Evolutionary conservation across 768 basidiomycete species (phyloP), one percentile per base, ranked within the genome.

Genomic region (Pulveroboletus frians): DNA sequence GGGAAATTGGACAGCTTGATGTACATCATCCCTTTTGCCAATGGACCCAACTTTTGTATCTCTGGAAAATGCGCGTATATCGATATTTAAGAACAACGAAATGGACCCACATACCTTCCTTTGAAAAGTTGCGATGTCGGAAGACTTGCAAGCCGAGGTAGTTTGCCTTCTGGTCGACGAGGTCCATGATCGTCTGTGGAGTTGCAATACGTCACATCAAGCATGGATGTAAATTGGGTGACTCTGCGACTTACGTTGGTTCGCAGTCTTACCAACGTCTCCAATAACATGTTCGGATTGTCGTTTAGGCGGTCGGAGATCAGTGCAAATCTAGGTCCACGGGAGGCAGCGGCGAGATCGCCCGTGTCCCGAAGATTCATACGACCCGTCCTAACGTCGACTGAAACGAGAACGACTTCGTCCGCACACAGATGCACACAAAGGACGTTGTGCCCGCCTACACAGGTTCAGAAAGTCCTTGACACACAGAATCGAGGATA

Each of bases 111-210:
- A 9, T 40, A 88, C 89, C 88, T 59, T 85, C 79, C 31, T 65
- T 72, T 2, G 73, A 63, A 52, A 93, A 81, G 56, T 88, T 84
- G 31, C 89, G 80, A 21, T 74, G 67, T 14, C 83, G 79, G 67
- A 80, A 86, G 49, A 78, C 81, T 62, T 83, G 81, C 36, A 92
- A 68, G n/a, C 92, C 92, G 9, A 94, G 78, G 58, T 90, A 85
- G 53, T 73, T 79, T n/a, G 85, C 88, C 60, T 91, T 92, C 64
- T 88, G 85, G 64, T 93, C 90, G 9, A 85, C 79, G 14, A 85
- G 75, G 47, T 92, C 88, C 37, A 79, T 74, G 52, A 93, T 90
- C 5, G 90, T 90, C 92, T 94, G 55, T n/a, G 8, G n/a, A 41
- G 34, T 34, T 26, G 13, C 32, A 47, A 11, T 4, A 21, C 10